A percentile compares a stretch with the other conserved stretches of the same genome.
Evolutionary conservation across 2,329 filamentous ascomycete genomes (phyloP).

Genomic region (Penicillium sp.): DNA sequence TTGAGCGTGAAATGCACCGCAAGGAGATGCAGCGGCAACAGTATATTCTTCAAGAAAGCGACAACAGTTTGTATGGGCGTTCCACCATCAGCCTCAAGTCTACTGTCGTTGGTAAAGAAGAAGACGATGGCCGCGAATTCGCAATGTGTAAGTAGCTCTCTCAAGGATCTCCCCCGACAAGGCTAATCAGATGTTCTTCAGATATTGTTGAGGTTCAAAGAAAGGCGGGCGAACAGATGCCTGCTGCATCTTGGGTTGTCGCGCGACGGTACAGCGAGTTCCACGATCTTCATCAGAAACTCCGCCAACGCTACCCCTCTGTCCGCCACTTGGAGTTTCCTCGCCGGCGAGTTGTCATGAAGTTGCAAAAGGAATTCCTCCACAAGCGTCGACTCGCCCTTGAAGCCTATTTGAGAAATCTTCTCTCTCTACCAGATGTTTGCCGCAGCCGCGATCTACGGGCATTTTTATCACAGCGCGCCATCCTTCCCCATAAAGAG

Average conservation of each 20-base stretch:
- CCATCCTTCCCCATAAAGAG: slow-evolving; percentile 69
- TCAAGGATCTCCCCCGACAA: background rate
- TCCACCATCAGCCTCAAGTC: slow-evolving; percentile 88
- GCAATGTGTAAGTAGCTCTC: slow-evolving; percentile 65
- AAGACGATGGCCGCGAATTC: slow-evolving; percentile 91
- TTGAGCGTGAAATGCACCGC: slow-evolving; percentile 86
- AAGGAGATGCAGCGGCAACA: slow-evolving; percentile 97
- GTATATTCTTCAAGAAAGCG: slow-evolving; percentile 95
- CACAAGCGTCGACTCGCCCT: slow-evolving; percentile 82
- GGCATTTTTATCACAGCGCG: slow-evolving; percentile 85
- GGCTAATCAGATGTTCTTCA: slow-evolving; percentile 29
- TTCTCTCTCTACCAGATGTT: slow-evolving; percentile 85
- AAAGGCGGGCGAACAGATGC: slow-evolving; percentile 91
- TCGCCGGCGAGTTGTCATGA: slow-evolving; percentile 88
- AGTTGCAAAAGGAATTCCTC: slow-evolving; percentile 92
- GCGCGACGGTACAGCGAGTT: slow-evolving; percentile 97
- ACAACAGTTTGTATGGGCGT: slow-evolving; percentile 93
- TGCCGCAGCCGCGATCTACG: slow-evolving; percentile 91
- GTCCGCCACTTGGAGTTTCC: slow-evolving; percentile 92
- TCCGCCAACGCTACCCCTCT: slow-evolving; percentile 81
- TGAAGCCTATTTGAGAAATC: slow-evolving; percentile 79
- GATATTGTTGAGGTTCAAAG: slow-evolving; percentile 88
- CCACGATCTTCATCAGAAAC: slow-evolving; percentile 86
- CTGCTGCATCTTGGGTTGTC: slow-evolving; percentile 90
- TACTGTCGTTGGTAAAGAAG: slow-evolving; percentile 87